Evolutionary conservation across 768 basidiomycete genomes (phyloP).

Genomic region (Pisolithus sp.): DNA sequence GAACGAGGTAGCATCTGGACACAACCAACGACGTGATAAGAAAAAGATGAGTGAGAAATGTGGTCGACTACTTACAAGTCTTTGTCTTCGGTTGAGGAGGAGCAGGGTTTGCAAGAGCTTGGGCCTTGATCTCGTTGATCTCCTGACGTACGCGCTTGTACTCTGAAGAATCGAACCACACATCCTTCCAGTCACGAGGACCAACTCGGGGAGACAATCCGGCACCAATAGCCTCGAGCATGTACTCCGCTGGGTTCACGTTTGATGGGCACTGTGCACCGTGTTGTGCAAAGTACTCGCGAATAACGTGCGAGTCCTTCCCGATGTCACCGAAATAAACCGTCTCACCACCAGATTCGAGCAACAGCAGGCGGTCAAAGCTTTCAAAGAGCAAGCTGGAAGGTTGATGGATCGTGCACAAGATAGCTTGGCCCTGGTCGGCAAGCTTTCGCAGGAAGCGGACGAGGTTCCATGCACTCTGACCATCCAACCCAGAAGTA

Average conservation of each 20-base stretch:
- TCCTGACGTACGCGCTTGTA: conserved; percentile 34
- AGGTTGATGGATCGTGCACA: conserved; percentile 89
- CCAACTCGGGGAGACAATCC: conserved; percentile 68
- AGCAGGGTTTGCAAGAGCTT: conserved; percentile 39
- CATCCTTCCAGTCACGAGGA: conserved; percentile 77
- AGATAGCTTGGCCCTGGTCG: conserved; percentile 79
- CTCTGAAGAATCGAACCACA: conserved; percentile 76
- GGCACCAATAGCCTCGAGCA: conserved; percentile 85
- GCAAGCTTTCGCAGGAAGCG: conserved; percentile 80
- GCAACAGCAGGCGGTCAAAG: conserved; percentile 66
- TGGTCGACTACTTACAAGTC: conserved; percentile 36
- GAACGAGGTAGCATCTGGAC: conserved; percentile 69
- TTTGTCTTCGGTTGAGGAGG: conserved; percentile 35
- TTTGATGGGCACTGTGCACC: conserved; percentile 68
- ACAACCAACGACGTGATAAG: neutral
- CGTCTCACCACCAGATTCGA: conserved; percentile 78
- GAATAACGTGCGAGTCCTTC: conserved; percentile 57
- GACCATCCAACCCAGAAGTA: conserved; percentile 52
- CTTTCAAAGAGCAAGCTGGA: conserved; percentile 81
- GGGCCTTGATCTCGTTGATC: conserved; percentile 41
- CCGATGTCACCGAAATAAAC: conserved; percentile 95
- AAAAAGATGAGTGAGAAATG: neutral
- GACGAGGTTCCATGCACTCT: conserved; percentile 76
- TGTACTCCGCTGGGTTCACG: conserved; percentile 75
- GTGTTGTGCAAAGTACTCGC: conserved; percentile 68